These are phyloP conservation scores for Solanum sejunctum DNA, from an alignment of 257 asterid genomes.

Conservation along the genomic window DNA sequence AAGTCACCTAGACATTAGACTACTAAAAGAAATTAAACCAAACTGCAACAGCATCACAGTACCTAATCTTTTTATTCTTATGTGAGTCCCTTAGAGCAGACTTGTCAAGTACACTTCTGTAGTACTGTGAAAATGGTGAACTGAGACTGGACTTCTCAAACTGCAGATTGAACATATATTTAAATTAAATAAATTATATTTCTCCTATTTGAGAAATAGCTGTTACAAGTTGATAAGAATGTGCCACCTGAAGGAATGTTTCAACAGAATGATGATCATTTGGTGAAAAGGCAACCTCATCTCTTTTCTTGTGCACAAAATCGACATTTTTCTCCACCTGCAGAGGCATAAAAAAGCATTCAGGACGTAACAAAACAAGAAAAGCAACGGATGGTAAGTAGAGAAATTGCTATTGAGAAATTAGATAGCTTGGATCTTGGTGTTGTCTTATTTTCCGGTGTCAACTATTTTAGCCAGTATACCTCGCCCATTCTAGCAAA, in stretches of 20 bases:
- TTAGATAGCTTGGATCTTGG: background rate
- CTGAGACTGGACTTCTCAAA: slow-evolving; percentile 54
- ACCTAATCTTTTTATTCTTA: slow-evolving; percentile 39
- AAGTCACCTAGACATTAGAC: background rate
- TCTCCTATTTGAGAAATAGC: background rate
- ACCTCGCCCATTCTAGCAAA: background rate
- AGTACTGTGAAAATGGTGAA: slow-evolving; percentile 66
- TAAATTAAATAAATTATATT: background rate
- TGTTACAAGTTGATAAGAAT: background rate
- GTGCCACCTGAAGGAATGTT: slow-evolving; percentile 76
- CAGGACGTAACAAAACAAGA: background rate
- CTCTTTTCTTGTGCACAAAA: slow-evolving; percentile 80
- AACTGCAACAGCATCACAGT: background rate
- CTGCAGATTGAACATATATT: slow-evolving; percentile 27
- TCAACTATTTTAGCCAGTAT: background rate
- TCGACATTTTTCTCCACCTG: slow-evolving; percentile 82
- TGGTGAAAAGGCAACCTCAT: slow-evolving; percentile 78
- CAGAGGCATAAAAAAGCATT: slow-evolving; percentile 1
- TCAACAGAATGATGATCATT: slow-evolving; percentile 71
- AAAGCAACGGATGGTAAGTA: background rate
- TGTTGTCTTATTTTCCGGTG: background rate
- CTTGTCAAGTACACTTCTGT: slow-evolving; percentile 61
- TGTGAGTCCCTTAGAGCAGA: slow-evolving; percentile 44
- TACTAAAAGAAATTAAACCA: background rate
- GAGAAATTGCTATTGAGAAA: background rate